These are phyloP conservation scores for Dactylonectria macrodidyma DNA, from an alignment of 2,329 filamentous ascomycete species.

Conservation along the genomic window DNA sequence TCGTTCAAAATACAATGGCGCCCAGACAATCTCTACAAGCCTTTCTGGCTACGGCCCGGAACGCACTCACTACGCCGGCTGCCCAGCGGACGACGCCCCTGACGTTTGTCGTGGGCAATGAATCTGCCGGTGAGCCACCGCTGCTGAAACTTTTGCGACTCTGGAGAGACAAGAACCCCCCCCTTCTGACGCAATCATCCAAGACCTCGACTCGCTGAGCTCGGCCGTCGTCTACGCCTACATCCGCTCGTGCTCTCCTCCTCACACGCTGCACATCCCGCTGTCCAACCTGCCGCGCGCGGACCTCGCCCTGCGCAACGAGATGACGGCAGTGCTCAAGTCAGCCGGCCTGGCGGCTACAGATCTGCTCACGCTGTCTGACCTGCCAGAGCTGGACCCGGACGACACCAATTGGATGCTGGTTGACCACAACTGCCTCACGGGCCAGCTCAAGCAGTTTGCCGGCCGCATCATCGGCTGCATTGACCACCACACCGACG, in stretches of 20 bases:
- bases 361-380: slow-evolving; percentile 75
- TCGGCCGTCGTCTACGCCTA: slow-evolving; percentile 83
- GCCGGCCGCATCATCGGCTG: slow-evolving; percentile 71
- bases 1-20: slow-evolving; percentile 44
- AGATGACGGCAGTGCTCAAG: slow-evolving; percentile 76
- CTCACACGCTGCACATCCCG: slow-evolving; percentile 75
- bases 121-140: slow-evolving; percentile 70
- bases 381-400: slow-evolving; percentile 64
- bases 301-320: slow-evolving; percentile 80
- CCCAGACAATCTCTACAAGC: slow-evolving; percentile 38
- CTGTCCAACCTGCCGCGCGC: slow-evolving; percentile 78
- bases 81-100: slow-evolving; percentile 63
- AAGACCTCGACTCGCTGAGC: slow-evolving; percentile 87
- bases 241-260: slow-evolving; percentile 73
- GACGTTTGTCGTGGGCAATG: slow-evolving; percentile 77
- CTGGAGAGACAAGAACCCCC: not conserved
- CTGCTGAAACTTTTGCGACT: not conserved
- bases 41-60: slow-evolving; percentile 67
- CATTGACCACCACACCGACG: slow-evolving; percentile 86
- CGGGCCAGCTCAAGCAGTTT: slow-evolving; percentile 72
- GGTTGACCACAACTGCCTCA: slow-evolving; percentile 85
- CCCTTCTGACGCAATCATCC: not conserved
- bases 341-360: slow-evolving; percentile 70
- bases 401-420: slow-evolving; percentile 78
- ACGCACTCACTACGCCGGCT: slow-evolving; percentile 61